These are phyloP conservation scores for Leccinellum albellum DNA, from an alignment of 768 basidiomycete genomes.

Conservation along the genomic window DNA sequence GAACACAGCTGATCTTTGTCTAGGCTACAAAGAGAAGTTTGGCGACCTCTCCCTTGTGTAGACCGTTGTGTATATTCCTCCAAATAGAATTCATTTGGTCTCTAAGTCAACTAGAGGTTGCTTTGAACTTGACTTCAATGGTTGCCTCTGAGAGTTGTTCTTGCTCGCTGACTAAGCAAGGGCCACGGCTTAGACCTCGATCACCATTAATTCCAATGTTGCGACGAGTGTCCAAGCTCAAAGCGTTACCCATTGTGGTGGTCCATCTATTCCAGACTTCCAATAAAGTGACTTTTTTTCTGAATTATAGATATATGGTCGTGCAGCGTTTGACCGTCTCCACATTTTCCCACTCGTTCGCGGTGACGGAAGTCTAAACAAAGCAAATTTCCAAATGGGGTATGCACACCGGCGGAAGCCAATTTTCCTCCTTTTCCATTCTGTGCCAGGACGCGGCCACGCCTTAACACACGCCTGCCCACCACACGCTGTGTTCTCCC, in stretches of 20 bases:
- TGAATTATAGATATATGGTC: neutral
- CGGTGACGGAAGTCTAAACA: neutral
- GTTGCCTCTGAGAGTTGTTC: neutral
- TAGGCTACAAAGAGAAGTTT: constrained; percentile 94
- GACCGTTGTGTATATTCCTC: constrained; percentile 27
- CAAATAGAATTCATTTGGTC: constrained; percentile 18
- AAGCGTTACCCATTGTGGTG: neutral
- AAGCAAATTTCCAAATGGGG: neutral
- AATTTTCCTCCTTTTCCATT: neutral
- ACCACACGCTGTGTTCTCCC: constrained; percentile 2
- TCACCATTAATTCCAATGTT: too few relatives aligned
- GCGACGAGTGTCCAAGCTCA: too few relatives aligned
- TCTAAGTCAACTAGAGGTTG: neutral
- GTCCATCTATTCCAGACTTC: neutral
- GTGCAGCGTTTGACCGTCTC: too few relatives aligned
- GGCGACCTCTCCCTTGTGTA: constrained; percentile 92
- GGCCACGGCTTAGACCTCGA: neutral
- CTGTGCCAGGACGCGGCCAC: neutral
- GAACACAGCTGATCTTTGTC: constrained; percentile 2
- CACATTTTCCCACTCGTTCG: too few relatives aligned
- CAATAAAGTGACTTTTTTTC: neutral
- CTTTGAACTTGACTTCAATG: neutral
- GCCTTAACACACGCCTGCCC: constrained; percentile 5
- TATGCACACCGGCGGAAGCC: neutral
- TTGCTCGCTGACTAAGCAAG: constrained; percentile 22